Evolutionary conservation across 805 yeast genomes (phyloP).

Genomic region (Metschnikowia gruessii): DNA sequence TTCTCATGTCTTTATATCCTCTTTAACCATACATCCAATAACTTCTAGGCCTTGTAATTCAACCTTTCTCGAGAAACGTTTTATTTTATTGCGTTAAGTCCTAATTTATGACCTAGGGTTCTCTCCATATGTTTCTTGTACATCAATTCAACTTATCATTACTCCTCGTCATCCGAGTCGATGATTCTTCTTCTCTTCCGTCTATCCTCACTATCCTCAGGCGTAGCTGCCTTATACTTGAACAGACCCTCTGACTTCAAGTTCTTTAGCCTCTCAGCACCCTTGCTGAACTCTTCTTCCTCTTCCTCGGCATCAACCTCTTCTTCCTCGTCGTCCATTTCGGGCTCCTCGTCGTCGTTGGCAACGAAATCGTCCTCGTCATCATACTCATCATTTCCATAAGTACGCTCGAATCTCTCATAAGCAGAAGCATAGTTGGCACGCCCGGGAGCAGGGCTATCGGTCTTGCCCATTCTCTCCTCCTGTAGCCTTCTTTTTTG

Average conservation of each 20-base stretch:
- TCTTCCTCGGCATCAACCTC: constrained; percentile 46
- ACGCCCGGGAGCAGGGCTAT: constrained; percentile 28
- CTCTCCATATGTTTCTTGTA: neutral
- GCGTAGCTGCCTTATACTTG: constrained; percentile 37
- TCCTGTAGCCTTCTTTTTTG: constrained; percentile 55
- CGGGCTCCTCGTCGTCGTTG: constrained; percentile 41
- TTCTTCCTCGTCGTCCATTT: constrained; percentile 32
- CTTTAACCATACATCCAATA: too few relatives aligned
- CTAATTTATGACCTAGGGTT: too few relatives aligned
- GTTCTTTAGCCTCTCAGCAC: constrained; percentile 56
- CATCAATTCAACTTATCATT: constrained; percentile 5
- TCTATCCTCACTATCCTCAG: constrained; percentile 31
- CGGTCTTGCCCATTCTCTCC: constrained; percentile 53
- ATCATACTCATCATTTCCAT: constrained; percentile 36
- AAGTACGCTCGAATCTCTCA: constrained; percentile 37
- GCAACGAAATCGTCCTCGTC: constrained; percentile 46
- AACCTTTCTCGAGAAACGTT: too few relatives aligned
- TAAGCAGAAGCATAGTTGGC: constrained; percentile 31
- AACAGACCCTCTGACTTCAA: constrained; percentile 56
- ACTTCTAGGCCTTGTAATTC: too few relatives aligned
- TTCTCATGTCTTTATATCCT: too few relatives aligned
- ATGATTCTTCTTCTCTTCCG: constrained; percentile 49
- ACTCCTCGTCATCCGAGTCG: constrained; percentile 51
- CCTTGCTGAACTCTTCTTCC: constrained; percentile 49
- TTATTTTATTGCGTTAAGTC: neutral